Percentiles rank a stretch among this genome's conserved stretches.
phyloP scores from a whole-genome alignment of 2,329 filamentous ascomycete genomes.

The Diaporthe australafricana region DNA sequence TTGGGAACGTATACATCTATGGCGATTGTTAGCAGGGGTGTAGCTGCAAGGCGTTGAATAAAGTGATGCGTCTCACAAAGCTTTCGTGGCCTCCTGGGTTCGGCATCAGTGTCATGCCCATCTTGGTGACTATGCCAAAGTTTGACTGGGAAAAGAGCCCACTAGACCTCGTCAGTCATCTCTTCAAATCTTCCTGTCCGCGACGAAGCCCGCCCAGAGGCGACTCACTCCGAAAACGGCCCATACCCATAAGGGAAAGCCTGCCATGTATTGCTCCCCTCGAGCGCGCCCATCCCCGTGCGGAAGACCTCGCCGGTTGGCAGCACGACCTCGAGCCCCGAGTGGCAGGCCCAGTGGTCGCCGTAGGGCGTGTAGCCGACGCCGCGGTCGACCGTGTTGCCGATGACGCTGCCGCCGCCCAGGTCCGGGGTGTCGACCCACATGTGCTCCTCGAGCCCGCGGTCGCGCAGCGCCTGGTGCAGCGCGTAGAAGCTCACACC shows the following conservation, averaged over 20 bases:
- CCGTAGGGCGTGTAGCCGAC: slow-evolving; percentile 60
- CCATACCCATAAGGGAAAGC: slow-evolving; percentile 56
- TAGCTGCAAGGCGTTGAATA: not conserved
- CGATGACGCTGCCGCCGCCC: slow-evolving; percentile 58
- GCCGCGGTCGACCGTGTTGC: slow-evolving; percentile 58
- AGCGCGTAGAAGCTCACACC: slow-evolving; percentile 55
- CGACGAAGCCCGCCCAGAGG: too few relatives aligned
- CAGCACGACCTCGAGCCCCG: slow-evolving; percentile 57
- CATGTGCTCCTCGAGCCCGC: slow-evolving; percentile 49
- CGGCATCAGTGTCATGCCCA: slow-evolving; percentile 64
- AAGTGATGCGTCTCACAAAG: slow-evolving; percentile 43
- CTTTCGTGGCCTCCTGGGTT: slow-evolving; percentile 61
- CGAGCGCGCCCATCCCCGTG: slow-evolving; percentile 54
- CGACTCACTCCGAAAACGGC: slow-evolving; percentile 46
- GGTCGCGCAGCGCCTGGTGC: slow-evolving; percentile 50
- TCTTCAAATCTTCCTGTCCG: not conserved
- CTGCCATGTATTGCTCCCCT: slow-evolving; percentile 54
- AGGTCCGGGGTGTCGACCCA: slow-evolving; percentile 58
- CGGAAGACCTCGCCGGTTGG: slow-evolving; percentile 55
- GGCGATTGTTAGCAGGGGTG: slow-evolving; percentile 47
- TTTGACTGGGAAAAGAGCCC: slow-evolving; percentile 63
- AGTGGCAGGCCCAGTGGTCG: slow-evolving; percentile 55
- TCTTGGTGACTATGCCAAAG: slow-evolving; percentile 63
- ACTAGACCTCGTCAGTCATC: slow-evolving; percentile 35
- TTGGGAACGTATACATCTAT: slow-evolving; percentile 55